Percentiles rank a stretch among this genome's conserved stretches.
Conservation (phyloP, 31 red algal genomes). For the Odonthalia washingtoniensis region DNA sequence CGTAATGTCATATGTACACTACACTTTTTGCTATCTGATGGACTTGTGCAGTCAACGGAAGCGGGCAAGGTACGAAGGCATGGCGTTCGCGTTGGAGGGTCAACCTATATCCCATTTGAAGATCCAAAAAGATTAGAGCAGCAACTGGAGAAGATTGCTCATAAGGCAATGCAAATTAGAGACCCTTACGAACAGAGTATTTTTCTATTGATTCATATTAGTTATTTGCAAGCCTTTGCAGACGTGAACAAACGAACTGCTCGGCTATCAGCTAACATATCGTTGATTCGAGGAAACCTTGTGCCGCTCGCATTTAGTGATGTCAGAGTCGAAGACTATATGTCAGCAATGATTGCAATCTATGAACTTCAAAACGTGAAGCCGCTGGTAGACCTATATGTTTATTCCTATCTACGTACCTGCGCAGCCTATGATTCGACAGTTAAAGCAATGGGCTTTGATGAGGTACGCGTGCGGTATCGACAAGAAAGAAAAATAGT, state of each 20-base stretch:
- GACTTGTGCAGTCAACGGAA: conserved; percentile 4
- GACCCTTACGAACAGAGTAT: conserved; percentile 24
- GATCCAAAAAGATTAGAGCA: neutral
- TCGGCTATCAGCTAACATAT: conserved; percentile 13
- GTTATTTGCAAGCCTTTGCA: conserved; percentile 25
- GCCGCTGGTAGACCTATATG: conserved; percentile 12
- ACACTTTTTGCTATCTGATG: conserved; percentile 17
- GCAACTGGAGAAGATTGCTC: neutral
- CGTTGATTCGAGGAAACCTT: conserved; percentile 12
- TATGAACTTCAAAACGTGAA: conserved; percentile 9
- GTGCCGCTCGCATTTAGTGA: conserved; percentile 7
- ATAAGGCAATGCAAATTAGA: neutral
- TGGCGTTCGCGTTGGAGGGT: neutral
- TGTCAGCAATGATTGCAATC: conserved; percentile 7
- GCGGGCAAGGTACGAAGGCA: neutral
- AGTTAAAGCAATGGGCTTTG: too few species aligned
- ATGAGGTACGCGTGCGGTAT: too few species aligned
- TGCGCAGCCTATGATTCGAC: too few species aligned
- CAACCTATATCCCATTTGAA: conserved; percentile 16
- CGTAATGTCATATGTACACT: neutral
- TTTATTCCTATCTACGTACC: conserved; percentile 9
- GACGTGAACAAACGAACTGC: conserved; percentile 30
- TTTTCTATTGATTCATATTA: conserved; percentile 2
- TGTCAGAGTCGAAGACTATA: conserved; percentile 2
- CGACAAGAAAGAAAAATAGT: too few species aligned